A percentile compares a stretch with the other conserved stretches of the same genome.
Conservation (phyloP, 1,284 basidiomycete genomes). For the Melampsora larici-populina region DNA sequence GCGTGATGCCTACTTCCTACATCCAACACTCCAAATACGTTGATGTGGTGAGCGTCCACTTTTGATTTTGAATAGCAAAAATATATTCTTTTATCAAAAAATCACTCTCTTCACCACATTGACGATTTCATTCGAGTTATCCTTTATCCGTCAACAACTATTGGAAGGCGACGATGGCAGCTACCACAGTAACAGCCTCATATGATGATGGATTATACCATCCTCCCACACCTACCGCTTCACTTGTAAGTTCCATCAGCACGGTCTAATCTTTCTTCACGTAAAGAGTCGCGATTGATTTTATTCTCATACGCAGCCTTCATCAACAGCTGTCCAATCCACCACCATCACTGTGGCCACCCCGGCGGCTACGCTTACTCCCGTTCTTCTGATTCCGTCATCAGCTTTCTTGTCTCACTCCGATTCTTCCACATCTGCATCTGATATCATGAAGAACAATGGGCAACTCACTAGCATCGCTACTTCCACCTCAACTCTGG, state of each 20-base stretch:
- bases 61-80: not conserved
- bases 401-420: not conserved
- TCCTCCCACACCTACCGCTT: not conserved
- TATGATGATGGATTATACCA: constrained; percentile 39
- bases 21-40: too few species aligned
- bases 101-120: too few species aligned
- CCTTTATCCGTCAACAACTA: too few species aligned
- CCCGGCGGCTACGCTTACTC: not conserved
- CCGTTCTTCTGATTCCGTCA: not conserved
- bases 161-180: not conserved
- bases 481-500: not conserved
- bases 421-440: not conserved
- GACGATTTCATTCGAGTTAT: too few species aligned
- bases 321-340: not conserved
- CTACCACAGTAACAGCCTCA: not conserved
- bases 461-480: not conserved
- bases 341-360: not conserved
- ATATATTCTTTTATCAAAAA: too few species aligned
- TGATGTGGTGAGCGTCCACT: not conserved
- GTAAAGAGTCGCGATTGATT: not conserved
- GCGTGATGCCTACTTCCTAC: too few species aligned
- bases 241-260: not conserved
- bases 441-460: not conserved
- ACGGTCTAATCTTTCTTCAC: not conserved
- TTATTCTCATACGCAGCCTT: not conserved